A percentile compares a stretch with the other conserved stretches of the same genome.
These are phyloP conservation scores for Clonostachys rosea DNA, from an alignment of 2,329 filamentous ascomycete genomes.

Conservation along the genomic window DNA sequence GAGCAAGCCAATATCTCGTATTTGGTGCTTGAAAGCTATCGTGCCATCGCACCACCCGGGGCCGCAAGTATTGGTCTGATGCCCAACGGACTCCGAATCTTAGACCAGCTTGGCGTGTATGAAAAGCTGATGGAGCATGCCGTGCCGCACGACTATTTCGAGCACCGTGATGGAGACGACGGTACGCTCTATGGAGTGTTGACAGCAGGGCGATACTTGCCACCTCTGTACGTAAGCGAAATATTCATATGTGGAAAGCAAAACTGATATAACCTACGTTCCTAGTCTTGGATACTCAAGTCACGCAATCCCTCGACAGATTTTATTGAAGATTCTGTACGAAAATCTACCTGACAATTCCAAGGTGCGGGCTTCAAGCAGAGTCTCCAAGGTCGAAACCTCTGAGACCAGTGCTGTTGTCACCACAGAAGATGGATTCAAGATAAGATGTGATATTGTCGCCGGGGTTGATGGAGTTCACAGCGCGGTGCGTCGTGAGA, in stretches of 20 bases:
- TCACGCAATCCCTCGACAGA: slow-evolving; percentile 25
- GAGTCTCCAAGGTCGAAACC: slow-evolving; percentile 6
- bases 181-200: too few species aligned
- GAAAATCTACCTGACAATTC: slow-evolving; percentile 21
- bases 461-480: slow-evolving; percentile 33
- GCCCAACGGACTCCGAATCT: slow-evolving; percentile 34
- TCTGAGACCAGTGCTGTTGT: not conserved
- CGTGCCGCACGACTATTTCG: too few species aligned
- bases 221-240: too few species aligned
- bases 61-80: slow-evolving; percentile 42
- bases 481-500: slow-evolving; percentile 23
- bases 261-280: too few species aligned
- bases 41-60: slow-evolving; percentile 32
- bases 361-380: slow-evolving; percentile 7
- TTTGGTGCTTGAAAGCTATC: slow-evolving; percentile 38
- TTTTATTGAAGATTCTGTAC: slow-evolving; percentile 23
- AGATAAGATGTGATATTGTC: slow-evolving; percentile 21
- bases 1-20: slow-evolving; percentile 40
- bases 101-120: slow-evolving; percentile 39
- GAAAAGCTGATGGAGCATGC: slow-evolving; percentile 4
- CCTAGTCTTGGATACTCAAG: slow-evolving; percentile 17
- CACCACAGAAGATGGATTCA: not conserved
- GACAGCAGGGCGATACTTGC: too few species aligned
- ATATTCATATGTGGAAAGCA: too few species aligned
- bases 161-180: too few species aligned